Evolutionary conservation across 2,329 filamentous ascomycete genomes (phyloP).

Genomic region (Cladorrhinum sp.): DNA sequence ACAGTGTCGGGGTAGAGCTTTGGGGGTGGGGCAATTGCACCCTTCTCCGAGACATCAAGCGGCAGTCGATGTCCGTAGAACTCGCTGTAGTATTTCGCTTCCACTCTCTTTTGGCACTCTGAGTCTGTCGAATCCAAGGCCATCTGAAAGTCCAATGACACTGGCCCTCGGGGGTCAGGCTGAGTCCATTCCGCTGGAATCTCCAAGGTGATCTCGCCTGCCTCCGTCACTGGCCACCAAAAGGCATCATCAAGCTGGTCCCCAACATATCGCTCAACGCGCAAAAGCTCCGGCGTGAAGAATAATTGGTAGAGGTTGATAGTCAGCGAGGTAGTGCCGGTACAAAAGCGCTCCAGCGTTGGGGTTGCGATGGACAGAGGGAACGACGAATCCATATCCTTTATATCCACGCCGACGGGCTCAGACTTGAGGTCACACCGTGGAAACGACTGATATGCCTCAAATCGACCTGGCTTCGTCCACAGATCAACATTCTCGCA

Average conservation of each 20-base stretch:
- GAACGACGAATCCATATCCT: neutral
- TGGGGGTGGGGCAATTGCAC: neutral
- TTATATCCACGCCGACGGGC: neutral
- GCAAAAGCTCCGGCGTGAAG: neutral
- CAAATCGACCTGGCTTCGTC: neutral
- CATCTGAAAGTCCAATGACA: neutral
- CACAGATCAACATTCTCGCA: neutral
- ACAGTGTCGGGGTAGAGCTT: neutral
- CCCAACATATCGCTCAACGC: neutral
- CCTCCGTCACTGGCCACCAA: neutral
- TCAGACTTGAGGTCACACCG: neutral
- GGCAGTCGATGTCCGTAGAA: neutral
- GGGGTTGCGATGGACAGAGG: neutral
- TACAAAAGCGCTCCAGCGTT: neutral
- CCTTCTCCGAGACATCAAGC: neutral
- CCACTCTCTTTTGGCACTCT: neutral
- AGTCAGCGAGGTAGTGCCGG: neutral
- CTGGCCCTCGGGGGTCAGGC: neutral
- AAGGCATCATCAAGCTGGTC: neutral
- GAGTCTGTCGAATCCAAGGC: neutral
- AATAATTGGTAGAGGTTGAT: neutral
- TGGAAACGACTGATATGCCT: neutral
- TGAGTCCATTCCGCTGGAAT: neutral
- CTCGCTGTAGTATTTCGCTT: neutral
- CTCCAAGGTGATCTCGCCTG: neutral